These are phyloP conservation scores for Seminavis robusta DNA, from an alignment of 108 stramenopile genomes.

Conservation along the genomic window DNA sequence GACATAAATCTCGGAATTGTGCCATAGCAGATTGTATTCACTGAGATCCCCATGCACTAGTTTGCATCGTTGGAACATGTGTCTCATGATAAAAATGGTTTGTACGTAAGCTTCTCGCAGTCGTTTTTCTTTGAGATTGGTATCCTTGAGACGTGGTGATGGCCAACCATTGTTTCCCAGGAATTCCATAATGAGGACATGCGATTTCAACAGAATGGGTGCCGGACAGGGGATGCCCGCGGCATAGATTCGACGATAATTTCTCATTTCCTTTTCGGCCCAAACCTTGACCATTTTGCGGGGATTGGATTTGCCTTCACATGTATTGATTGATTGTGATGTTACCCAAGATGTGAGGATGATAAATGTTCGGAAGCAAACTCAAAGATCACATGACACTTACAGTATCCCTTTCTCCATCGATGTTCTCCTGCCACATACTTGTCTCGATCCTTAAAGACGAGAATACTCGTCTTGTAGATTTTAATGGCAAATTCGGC, in stretches of 20 bases:
- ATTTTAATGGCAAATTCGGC: slow-evolving; percentile 96
- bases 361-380: not conserved
- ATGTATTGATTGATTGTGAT: slow-evolving; percentile 2
- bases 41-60: slow-evolving; percentile 93
- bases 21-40: slow-evolving; percentile 98
- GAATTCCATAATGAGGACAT: slow-evolving; percentile 99
- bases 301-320: slow-evolving; percentile 86
- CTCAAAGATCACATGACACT: no score
- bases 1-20: slow-evolving; percentile 84
- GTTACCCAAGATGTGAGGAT: no score
- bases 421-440: slow-evolving; percentile 98
- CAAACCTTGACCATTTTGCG: slow-evolving; percentile 99
- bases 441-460: slow-evolving; percentile 98
- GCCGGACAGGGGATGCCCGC: slow-evolving; percentile 88
- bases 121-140: slow-evolving; percentile 55
- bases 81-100: slow-evolving; percentile 82
- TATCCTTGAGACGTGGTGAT: slow-evolving; percentile 93
- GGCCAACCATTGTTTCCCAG: slow-evolving; percentile 94
- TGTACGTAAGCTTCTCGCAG: slow-evolving; percentile 85
- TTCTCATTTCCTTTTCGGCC: slow-evolving; percentile 99
- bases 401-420: slow-evolving; percentile 97
- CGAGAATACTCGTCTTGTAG: slow-evolving; percentile 98
- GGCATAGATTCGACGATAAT: slow-evolving; percentile 84
- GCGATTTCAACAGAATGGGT: slow-evolving; percentile 88
- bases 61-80: slow-evolving; percentile 83